A percentile compares a stretch with the other conserved stretches of the same genome.
Evolutionary conservation across 208 protist species (phyloP).

Genomic region (Crithidia expoeki): DNA sequence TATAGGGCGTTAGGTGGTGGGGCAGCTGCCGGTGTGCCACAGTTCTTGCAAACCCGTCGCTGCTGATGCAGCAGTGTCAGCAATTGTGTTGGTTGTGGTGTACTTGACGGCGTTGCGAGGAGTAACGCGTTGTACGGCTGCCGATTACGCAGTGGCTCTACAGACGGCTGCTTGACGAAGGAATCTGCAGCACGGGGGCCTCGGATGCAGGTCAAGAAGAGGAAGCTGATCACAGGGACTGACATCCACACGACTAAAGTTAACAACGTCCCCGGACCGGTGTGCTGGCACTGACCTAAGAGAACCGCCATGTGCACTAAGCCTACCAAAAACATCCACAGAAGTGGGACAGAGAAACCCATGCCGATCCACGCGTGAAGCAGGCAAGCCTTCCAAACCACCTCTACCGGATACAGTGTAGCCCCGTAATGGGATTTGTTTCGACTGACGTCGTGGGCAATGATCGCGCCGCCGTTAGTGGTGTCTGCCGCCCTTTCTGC

Average conservation of each 20-base stretch:
- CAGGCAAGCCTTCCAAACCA: constrained; percentile 63
- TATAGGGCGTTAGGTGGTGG: neutral
- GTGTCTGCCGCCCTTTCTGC: neutral
- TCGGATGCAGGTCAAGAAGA: constrained; percentile 25
- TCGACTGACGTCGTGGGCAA: constrained; percentile 4
- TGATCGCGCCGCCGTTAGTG: constrained; percentile 13
- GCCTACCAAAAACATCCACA: constrained; percentile 43
- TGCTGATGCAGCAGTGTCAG: neutral
- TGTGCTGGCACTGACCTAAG: constrained; percentile 51
- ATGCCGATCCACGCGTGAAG: constrained; percentile 79
- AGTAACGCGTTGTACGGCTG: neutral
- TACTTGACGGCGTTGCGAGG: neutral
- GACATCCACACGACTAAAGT: constrained; percentile 60
- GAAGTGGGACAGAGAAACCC: constrained; percentile 48
- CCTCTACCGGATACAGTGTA: constrained; percentile 50
- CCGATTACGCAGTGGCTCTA: too few relatives aligned
- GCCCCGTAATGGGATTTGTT: constrained; percentile 30
- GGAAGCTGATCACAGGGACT: constrained; percentile 45
- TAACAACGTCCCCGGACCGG: constrained; percentile 45
- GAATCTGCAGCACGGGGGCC: neutral
- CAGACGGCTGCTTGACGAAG: neutral
- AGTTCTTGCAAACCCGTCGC: neutral
- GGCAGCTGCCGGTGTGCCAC: neutral
- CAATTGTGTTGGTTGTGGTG: neutral
- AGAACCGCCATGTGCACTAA: constrained; percentile 71